Conservation (phyloP, 2,329 filamentous ascomycete genomes). For the Sphaerulina musiva region DNA sequence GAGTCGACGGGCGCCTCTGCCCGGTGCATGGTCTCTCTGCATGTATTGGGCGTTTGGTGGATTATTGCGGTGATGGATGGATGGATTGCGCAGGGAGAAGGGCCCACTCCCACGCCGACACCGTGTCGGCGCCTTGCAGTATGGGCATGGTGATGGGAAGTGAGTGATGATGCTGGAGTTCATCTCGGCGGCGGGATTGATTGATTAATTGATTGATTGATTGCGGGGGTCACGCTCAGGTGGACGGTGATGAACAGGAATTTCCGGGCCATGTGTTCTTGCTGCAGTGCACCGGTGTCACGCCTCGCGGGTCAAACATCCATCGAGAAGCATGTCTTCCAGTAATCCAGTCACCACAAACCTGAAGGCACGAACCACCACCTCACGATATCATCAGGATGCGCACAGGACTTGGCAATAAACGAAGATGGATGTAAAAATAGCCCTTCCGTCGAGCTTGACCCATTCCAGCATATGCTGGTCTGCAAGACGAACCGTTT, state of each 20-base stretch:
- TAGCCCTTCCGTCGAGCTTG: neutral
- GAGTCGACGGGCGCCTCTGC: neutral
- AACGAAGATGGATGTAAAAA: neutral
- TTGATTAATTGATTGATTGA: no score
- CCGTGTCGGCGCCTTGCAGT: no score
- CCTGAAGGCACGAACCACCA: no score
- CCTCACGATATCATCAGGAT: neutral
- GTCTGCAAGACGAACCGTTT: no score
- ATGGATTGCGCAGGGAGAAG: neutral
- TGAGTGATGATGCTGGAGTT: no score
- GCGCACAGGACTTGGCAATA: neutral
- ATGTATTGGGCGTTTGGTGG: neutral
- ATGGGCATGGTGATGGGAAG: no score
- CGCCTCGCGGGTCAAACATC: no score
- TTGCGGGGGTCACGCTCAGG: neutral
- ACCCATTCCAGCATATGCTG: neutral
- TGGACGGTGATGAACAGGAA: neutral
- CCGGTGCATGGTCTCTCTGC: neutral
- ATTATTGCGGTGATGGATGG: no score
- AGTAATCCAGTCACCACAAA: no score
- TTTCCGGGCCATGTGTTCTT: neutral
- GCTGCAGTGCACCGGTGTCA: neutral
- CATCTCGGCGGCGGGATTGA: neutral
- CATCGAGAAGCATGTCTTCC: no score
- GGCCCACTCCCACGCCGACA: no score